Evolutionary conservation across 1,284 basidiomycete genomes (phyloP).

Genomic region (Clitocybe nebularis): DNA sequence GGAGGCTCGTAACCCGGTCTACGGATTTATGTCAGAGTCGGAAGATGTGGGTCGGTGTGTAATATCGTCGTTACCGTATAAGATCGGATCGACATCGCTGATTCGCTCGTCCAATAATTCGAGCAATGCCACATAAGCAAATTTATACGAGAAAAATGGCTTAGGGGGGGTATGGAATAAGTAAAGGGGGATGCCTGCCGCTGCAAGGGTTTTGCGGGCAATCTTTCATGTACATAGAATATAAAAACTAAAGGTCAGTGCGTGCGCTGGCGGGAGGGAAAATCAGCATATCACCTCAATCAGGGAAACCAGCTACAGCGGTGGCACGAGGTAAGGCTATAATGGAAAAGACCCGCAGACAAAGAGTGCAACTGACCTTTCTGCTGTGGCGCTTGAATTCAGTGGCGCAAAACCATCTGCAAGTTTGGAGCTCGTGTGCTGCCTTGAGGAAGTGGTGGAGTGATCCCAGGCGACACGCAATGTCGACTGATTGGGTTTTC

Average conservation of each 20-base stretch:
- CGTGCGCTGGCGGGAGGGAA: slow-evolving; percentile 1
- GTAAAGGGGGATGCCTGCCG: slow-evolving; percentile 19
- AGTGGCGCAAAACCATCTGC: slow-evolving; percentile 11
- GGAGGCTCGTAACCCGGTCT: slow-evolving; percentile 15
- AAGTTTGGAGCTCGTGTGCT: slow-evolving; percentile 18
- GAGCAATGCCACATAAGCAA: slow-evolving; percentile 24
- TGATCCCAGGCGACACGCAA: slow-evolving; percentile 20
- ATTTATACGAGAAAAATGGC: slow-evolving; percentile 17
- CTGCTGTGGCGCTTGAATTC: slow-evolving; percentile 20
- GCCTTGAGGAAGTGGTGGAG: slow-evolving; percentile 21
- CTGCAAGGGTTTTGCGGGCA: slow-evolving; percentile 20
- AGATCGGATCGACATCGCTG: slow-evolving; percentile 18
- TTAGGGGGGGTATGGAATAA: slow-evolving; percentile 19
- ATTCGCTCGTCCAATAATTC: slow-evolving; percentile 19
- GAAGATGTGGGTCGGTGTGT: neutral
- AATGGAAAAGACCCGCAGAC: slow-evolving; percentile 2
- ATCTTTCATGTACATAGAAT: slow-evolving; percentile 14
- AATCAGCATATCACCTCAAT: slow-evolving; percentile 19
- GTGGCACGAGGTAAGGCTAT: slow-evolving; percentile 10
- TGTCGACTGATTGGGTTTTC: slow-evolving; percentile 17
- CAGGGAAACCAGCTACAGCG: slow-evolving; percentile 20
- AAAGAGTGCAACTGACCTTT: slow-evolving; percentile 19
- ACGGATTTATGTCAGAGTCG: neutral
- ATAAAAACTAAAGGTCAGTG: neutral
- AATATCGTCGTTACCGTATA: slow-evolving; percentile 21